Evolutionary conservation across 257 asterid species (phyloP).

Genomic region (Rubia yunnanensis): DNA sequence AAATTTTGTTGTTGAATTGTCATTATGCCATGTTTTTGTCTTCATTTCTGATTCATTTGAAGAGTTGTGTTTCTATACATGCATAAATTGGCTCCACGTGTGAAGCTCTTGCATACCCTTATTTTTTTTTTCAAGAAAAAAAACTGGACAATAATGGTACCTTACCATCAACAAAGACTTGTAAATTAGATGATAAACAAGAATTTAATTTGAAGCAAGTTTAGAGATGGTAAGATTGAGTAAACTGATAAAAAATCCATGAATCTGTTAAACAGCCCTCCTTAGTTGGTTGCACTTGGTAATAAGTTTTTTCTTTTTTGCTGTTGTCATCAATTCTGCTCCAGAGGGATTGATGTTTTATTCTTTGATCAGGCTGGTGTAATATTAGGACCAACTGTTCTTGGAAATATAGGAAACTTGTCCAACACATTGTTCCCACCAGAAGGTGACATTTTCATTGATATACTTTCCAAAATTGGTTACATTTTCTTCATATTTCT

Average conservation of each 20-base stretch:
- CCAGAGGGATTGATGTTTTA: neutral
- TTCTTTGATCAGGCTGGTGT: slow-evolving; percentile 58
- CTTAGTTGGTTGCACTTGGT: neutral
- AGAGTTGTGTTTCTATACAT: too few relatives aligned
- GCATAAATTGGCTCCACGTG: too few relatives aligned
- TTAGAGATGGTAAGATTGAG: too few relatives aligned
- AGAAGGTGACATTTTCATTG: slow-evolving; percentile 56
- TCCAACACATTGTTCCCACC: slow-evolving; percentile 35
- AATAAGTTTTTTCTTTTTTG: neutral
- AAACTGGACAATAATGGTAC: too few relatives aligned
- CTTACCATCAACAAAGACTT: too few relatives aligned
- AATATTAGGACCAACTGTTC: slow-evolving; percentile 62
- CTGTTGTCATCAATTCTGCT: neutral
- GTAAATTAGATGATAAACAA: too few relatives aligned
- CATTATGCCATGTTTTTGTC: neutral
- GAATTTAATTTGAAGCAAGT: too few relatives aligned
- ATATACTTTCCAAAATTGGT: slow-evolving; percentile 63
- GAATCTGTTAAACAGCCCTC: neutral
- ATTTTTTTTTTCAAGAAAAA: too few relatives aligned
- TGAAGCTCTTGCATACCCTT: too few relatives aligned
- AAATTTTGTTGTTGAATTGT: neutral
- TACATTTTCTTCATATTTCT: slow-evolving; percentile 73
- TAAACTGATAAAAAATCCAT: neutral
- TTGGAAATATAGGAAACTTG: slow-evolving; percentile 30
- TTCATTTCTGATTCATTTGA: too few relatives aligned